Percentiles rank a stretch among this genome's conserved stretches.
These are phyloP conservation scores for Coelastrella sp. DNA, from an alignment of 139 green algal genomes.

Conservation along the genomic window DNA sequence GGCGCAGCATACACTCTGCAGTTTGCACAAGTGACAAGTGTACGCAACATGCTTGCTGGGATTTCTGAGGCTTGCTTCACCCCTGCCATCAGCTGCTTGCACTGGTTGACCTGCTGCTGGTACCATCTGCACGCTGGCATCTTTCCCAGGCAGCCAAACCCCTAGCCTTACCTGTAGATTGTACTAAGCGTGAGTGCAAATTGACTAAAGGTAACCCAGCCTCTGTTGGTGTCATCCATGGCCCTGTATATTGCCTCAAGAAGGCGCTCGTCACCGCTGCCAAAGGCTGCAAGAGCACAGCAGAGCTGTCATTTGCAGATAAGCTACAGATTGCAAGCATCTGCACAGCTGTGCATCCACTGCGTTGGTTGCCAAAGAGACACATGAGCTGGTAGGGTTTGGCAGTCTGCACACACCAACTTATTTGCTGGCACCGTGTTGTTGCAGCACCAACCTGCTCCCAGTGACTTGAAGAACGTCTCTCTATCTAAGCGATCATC, in stretches of 20 bases:
- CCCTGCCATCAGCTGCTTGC: neutral
- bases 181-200: conserved; percentile 47
- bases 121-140: too few relatives aligned
- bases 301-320: too few relatives aligned
- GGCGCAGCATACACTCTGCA: neutral
- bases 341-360: too few relatives aligned
- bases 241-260: conserved; percentile 49
- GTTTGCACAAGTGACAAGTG: too few relatives aligned
- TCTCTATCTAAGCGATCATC: conserved; percentile 42
- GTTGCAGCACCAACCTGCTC: neutral
- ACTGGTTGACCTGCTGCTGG: too few relatives aligned
- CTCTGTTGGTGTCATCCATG: conserved; percentile 45
- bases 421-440: neutral
- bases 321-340: too few relatives aligned
- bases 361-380: too few relatives aligned
- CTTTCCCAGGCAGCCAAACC: too few relatives aligned
- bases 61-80: too few relatives aligned
- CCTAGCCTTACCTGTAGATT: neutral
- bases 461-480: conserved; percentile 38
- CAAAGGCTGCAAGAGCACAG: conserved; percentile 46
- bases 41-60: too few relatives aligned
- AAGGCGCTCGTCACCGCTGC: conserved; percentile 35
- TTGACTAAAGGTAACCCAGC: conserved; percentile 49
- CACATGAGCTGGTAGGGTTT: too few relatives aligned
- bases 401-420: too few relatives aligned